phyloP scores from a whole-genome alignment of 768 basidiomycete species.

The Boletus vinaceobasis region DNA sequence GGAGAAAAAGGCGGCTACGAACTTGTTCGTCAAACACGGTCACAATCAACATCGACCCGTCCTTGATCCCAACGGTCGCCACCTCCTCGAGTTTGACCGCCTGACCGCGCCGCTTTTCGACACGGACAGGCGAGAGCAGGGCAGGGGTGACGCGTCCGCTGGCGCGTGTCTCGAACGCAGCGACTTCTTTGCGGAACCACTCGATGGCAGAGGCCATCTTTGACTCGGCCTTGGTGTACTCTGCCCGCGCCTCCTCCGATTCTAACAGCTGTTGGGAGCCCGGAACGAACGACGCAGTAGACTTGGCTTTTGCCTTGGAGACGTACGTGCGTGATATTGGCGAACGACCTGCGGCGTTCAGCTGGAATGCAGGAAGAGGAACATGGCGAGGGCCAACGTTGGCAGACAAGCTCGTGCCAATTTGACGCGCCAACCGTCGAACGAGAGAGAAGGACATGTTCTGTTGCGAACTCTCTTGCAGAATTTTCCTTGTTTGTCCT shows the following conservation, averaged over 20 bases:
- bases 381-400: not conserved
- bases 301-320: conserved; percentile 35
- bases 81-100: conserved; percentile 58
- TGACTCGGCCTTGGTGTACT: conserved; percentile 59
- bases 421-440: conserved; percentile 7
- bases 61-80: conserved; percentile 77
- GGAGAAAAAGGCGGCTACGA: conserved; percentile 24
- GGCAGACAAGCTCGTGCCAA: not conserved
- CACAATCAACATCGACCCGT: conserved; percentile 69
- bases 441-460: conserved; percentile 10
- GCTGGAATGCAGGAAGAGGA: not conserved
- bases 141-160: conserved; percentile 74
- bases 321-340: conserved; percentile 23
- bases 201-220: conserved; percentile 67
- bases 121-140: conserved; percentile 64
- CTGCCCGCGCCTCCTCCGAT: conserved; percentile 49
- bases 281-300: conserved; percentile 61
- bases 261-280: conserved; percentile 62
- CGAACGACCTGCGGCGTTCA: not conserved
- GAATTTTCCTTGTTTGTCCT: not conserved
- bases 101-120: conserved; percentile 43
- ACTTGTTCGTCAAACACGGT: conserved; percentile 80
- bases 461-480: not conserved
- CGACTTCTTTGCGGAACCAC: conserved; percentile 75
- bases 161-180: conserved; percentile 66